Evolutionary conservation across 192 early-diverging fungal species (phyloP).

Genomic region (Coemansia asiatica): DNA sequence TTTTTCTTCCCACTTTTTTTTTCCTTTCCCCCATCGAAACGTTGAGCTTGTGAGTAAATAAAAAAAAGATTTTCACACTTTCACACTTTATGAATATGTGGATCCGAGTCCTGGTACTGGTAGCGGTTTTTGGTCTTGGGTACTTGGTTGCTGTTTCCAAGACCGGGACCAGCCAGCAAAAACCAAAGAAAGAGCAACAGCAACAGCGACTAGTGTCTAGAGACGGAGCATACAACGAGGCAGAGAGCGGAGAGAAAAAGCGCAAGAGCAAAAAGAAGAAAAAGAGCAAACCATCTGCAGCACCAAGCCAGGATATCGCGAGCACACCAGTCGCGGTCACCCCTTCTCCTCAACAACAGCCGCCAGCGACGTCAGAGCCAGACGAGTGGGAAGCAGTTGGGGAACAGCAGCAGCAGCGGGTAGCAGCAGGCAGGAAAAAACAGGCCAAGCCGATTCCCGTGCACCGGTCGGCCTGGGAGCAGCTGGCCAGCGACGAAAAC

Average conservation of each 20-base stretch:
- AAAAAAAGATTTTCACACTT: not conserved
- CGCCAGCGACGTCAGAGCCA: not conserved
- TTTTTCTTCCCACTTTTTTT: not conserved
- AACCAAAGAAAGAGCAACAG: too few species aligned
- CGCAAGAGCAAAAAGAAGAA: conserved; percentile 13
- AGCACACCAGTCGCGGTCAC: not conserved
- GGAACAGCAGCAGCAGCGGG: conserved; percentile 3
- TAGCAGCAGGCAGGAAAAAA: conserved; percentile 2
- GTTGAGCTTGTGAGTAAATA: not conserved
- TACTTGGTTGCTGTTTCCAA: conserved; percentile 38
- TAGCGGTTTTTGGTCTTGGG: conserved; percentile 27
- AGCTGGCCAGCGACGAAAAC: conserved; percentile 18
- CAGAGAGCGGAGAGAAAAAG: not conserved
- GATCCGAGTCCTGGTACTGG: conserved; percentile 22
- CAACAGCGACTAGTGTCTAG: too few species aligned
- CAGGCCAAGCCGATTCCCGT: conserved; percentile 20
- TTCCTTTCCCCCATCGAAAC: not conserved
- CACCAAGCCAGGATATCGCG: not conserved
- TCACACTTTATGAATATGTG: conserved; percentile 17
- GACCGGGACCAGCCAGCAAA: too few species aligned
- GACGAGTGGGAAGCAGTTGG: conserved; percentile 29
- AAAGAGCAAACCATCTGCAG: not conserved
- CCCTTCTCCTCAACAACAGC: not conserved
- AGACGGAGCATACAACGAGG: too few species aligned
- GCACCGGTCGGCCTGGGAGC: conserved; percentile 32